phyloP scores from a whole-genome alignment of 371 early-diverging fungal species.

The Conidiobolus incongruus region DNA sequence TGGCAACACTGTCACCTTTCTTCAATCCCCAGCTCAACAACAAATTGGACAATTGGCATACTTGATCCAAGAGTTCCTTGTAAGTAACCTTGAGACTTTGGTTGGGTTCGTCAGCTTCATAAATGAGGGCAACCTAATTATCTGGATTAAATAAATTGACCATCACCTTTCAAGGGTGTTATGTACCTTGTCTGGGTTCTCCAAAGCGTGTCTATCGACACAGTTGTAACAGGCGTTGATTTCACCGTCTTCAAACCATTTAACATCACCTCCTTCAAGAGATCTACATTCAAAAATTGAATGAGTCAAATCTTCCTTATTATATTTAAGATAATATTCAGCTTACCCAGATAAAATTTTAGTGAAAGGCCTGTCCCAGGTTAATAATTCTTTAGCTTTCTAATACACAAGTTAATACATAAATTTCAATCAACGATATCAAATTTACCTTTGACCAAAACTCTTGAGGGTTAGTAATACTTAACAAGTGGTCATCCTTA shows the following conservation, averaged over 20 bases:
- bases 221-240: constrained; percentile 93
- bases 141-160: no score
- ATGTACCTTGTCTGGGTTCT: constrained; percentile 30
- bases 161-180: neutral
- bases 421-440: constrained; percentile 1
- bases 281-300: neutral
- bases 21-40: constrained; percentile 51
- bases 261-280: constrained; percentile 50
- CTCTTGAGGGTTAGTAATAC: constrained; percentile 47
- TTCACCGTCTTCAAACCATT: constrained; percentile 87
- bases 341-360: constrained; percentile 1
- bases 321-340: neutral
- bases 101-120: constrained; percentile 74
- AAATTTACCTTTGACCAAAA: constrained; percentile 63
- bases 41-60: constrained; percentile 63
- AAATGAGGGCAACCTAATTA: constrained; percentile 63
- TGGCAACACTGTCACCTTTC: constrained; percentile 79
- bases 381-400: constrained; percentile 5
- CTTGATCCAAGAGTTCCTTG: constrained; percentile 49
- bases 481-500: constrained; percentile 44
- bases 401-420: neutral
- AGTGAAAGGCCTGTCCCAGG: constrained; percentile 2
- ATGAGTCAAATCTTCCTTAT: no score
- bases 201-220: constrained; percentile 79
- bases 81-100: constrained; percentile 55